Evolutionary conservation across 192 early-diverging fungal genomes (phyloP).

Genomic region (Paraglomus occultum): DNA sequence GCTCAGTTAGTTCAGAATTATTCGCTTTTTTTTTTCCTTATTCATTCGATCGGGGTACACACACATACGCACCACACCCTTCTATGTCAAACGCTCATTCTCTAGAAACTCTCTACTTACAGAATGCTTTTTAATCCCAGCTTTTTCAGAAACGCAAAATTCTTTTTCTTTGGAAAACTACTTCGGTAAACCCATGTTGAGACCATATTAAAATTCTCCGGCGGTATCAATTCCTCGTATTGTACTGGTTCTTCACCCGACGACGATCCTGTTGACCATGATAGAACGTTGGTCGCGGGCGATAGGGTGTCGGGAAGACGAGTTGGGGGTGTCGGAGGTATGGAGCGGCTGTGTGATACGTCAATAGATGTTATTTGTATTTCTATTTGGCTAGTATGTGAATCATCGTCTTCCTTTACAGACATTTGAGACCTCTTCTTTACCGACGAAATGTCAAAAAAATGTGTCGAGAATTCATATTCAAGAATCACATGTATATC

Average conservation of each 20-base stretch:
- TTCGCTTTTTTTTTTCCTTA: slow-evolving; percentile 2
- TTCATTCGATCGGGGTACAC: not conserved
- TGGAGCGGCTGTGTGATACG: no score
- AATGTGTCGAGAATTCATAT: no score
- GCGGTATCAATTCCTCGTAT: slow-evolving; percentile 75
- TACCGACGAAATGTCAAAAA: no score
- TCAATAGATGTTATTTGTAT: no score
- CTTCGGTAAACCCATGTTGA: slow-evolving; percentile 90
- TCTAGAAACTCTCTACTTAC: slow-evolving; percentile 45
- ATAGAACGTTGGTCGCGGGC: not conserved
- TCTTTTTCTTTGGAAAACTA: slow-evolving; percentile 90
- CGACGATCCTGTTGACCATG: slow-evolving; percentile 11
- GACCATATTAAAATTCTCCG: slow-evolving; percentile 96
- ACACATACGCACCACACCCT: not conserved
- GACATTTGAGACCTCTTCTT: no score
- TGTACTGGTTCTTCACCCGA: slow-evolving; percentile 39
- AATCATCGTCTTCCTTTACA: no score
- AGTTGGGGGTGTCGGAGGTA: no score
- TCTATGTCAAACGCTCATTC: no score
- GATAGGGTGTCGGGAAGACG: no score
- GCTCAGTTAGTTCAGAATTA: not conserved
- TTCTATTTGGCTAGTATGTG: no score
- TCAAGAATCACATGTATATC: no score
- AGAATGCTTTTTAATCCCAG: slow-evolving; percentile 85
- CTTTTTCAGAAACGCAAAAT: slow-evolving; percentile 86